Percentiles rank a stretch among this genome's conserved stretches.
These are phyloP conservation scores for Cicer judaicum DNA, from an alignment of 306 rosid species.

Conservation along the genomic window DNA sequence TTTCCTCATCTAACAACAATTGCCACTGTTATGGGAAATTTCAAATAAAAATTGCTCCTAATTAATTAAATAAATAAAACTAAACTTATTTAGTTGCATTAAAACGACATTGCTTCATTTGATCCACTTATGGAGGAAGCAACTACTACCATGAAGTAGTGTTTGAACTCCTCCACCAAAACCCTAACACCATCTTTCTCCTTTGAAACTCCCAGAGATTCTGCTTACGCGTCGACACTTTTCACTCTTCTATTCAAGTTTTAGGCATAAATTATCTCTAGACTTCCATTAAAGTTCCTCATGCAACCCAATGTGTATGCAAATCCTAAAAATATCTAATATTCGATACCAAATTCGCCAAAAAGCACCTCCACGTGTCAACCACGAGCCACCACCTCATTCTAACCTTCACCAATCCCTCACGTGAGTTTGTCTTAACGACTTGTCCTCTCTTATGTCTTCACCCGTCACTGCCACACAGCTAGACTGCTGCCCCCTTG, in stretches of 20 bases:
- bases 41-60: no score
- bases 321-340: slow-evolving; percentile 44
- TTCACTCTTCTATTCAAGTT: slow-evolving; percentile 41
- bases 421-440: not conserved
- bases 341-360: slow-evolving; percentile 44
- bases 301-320: slow-evolving; percentile 35
- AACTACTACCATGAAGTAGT: not conserved
- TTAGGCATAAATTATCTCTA: slow-evolving; percentile 30
- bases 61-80: no score
- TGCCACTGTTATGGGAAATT: no score
- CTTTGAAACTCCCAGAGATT: not conserved
- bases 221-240: not conserved
- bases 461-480: not conserved
- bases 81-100: no score
- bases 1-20: no score
- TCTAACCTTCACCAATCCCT: not conserved
- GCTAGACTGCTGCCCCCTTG: slow-evolving; percentile 4
- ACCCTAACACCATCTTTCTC: not conserved
- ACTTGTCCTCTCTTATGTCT: slow-evolving; percentile 24
- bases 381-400: slow-evolving; percentile 9
- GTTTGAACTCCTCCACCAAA: not conserved
- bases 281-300: slow-evolving; percentile 41
- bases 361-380: slow-evolving; percentile 26
- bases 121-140: not conserved
- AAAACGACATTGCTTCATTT: not conserved